phyloP scores from a whole-genome alignment of 805 yeast species.

The Priceomyces carsonii region DNA sequence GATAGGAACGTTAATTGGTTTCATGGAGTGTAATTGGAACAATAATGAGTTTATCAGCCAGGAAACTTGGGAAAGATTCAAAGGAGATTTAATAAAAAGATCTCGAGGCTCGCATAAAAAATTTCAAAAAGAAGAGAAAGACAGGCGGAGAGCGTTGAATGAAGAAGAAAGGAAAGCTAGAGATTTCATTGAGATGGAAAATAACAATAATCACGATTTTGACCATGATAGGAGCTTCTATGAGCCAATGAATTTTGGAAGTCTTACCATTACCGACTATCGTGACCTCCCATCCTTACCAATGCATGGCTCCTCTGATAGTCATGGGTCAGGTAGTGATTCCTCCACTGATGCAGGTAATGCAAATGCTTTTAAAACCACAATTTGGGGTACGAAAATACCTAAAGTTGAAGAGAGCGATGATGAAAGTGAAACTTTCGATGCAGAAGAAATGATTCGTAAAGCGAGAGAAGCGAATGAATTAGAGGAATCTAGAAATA shows the following conservation, averaged over 20 bases:
- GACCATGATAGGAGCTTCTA: slow-evolving; percentile 12
- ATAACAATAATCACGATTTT: slow-evolving; percentile 35
- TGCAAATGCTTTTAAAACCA: slow-evolving; percentile 39
- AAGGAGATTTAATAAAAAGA: slow-evolving; percentile 58
- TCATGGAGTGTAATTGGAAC: slow-evolving; percentile 83
- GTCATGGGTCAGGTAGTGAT: slow-evolving; percentile 7
- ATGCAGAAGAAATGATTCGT: slow-evolving; percentile 52
- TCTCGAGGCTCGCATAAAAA: slow-evolving; percentile 50
- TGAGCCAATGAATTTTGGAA: slow-evolving; percentile 27
- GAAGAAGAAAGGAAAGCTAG: slow-evolving; percentile 58
- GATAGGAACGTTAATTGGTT: slow-evolving; percentile 78
- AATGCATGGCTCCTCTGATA: slow-evolving; percentile 2
- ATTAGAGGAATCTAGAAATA: slow-evolving; percentile 15
- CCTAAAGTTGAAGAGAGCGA: slow-evolving; percentile 32
- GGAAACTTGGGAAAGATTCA: slow-evolving; percentile 47
- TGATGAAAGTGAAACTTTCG: slow-evolving; percentile 43
- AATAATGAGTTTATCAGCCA: slow-evolving; percentile 28
- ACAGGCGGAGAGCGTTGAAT: slow-evolving; percentile 54
- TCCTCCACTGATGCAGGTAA: slow-evolving; percentile 11
- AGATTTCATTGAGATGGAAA: slow-evolving; percentile 62
- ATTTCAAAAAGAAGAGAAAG: slow-evolving; percentile 59
- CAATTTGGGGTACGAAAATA: slow-evolving; percentile 79
- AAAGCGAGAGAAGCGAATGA: slow-evolving; percentile 51
- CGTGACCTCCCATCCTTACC: slow-evolving; percentile 35
- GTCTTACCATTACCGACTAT: slow-evolving; percentile 38